Base-by-base conservation (phyloP, 148 eudicot genomes). In the Fagopyrum tataricum region DNA sequence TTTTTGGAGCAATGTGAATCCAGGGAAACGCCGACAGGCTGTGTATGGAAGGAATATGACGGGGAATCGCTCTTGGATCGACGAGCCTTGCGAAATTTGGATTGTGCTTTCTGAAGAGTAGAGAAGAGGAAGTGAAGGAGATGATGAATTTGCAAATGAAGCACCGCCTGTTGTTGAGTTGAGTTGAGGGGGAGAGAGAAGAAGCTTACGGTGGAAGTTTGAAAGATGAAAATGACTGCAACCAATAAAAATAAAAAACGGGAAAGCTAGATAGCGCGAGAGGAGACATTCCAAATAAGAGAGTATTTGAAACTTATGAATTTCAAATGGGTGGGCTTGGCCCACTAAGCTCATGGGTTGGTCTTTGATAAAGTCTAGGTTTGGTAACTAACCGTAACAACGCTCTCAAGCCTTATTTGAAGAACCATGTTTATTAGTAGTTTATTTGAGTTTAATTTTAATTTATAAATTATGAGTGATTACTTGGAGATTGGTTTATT, bases 201-300 rank as follows among this genome's bases (percentile, higher is more conserved):
- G 31, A 59, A 59, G 66, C 66, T 59, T 59, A 59, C 66, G 26
- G 9, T 0, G 39, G 66, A 59, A 59, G 66, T 23, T 59, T 59
- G 23, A 39, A 59, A 59, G 10, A 52, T 23, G 11, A 59, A 59
- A 23, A 59, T 15, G 39, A 31, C 0, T 0, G 4, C 39, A 24
- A 31, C 37, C 37, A 31, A 31, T 31, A 31, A 1, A 59, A 59
- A 24, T 7, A 21, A 24, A 10, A 24, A 24, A 59, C 5, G 55
- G 4, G n/a, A 49, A 49, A 49, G 53, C 18, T 17, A 20, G 9
- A 55, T 20, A 18, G 6, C 5, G 31, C 13, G 62, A 20, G 62
- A 8, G 24, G 13, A 4, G 66, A 4, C 37, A 31, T 31, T 31
- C 37, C 37, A 0, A 0, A 31, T 31, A 31, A 31, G 31, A 26